phyloP scores from a whole-genome alignment of 78 protist genomes.

The Pigoraptor vietnamica region DNA sequence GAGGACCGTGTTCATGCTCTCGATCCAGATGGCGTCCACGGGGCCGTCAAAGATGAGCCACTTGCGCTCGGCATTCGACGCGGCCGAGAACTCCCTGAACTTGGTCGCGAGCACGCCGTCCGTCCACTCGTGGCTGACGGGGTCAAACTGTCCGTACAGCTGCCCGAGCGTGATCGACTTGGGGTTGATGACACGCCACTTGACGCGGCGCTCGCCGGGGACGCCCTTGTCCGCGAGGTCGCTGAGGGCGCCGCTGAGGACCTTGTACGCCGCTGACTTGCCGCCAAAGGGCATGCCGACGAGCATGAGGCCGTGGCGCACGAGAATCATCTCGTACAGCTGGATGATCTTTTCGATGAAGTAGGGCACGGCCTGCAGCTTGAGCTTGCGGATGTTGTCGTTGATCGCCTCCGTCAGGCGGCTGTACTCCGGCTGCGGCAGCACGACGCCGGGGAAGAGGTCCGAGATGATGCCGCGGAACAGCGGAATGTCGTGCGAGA shows the following conservation, averaged over 20 bases:
- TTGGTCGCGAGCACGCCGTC: constrained; percentile 55
- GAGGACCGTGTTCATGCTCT: constrained; percentile 61
- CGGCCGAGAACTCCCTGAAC: background rate
- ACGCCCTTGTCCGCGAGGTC: background rate
- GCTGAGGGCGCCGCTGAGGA: constrained; percentile 37
- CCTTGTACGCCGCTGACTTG: constrained; percentile 40
- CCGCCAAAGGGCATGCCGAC: constrained; percentile 73
- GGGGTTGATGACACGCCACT: constrained; percentile 36
- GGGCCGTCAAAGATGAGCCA: constrained; percentile 72
- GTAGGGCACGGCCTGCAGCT: background rate
- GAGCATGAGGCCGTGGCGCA: constrained; percentile 87
- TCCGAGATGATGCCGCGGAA: constrained; percentile 58
- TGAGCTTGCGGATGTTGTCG: background rate
- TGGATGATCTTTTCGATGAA: constrained; percentile 42
- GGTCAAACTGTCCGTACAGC: constrained; percentile 57
- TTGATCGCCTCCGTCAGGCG: background rate
- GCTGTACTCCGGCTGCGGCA: constrained; percentile 34
- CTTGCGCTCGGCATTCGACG: background rate
- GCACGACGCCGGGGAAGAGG: constrained; percentile 50
- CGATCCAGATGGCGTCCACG: constrained; percentile 72
- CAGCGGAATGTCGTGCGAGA: constrained; percentile 52
- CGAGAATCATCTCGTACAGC: constrained; percentile 64
- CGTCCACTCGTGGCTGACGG: constrained; percentile 54
- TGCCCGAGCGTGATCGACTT: constrained; percentile 47
- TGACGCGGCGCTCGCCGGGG: background rate